Base-by-base conservation (phyloP, 2,329 filamentous ascomycete genomes). In the Gyromitra esculenta region DNA sequence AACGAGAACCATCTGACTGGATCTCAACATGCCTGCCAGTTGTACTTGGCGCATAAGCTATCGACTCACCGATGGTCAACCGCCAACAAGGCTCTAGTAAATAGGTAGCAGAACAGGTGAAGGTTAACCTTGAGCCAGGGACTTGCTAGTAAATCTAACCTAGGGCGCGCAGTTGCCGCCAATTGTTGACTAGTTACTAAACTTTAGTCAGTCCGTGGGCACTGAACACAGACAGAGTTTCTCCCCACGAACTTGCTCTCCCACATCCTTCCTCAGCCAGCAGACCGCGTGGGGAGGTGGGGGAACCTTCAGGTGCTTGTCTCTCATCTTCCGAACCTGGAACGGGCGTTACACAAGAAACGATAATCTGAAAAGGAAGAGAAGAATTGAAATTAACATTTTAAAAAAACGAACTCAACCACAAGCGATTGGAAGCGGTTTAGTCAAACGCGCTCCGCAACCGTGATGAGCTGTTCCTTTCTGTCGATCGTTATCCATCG, bases 391-490 rank as follows among this genome's bases (percentile, higher is more conserved):
- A 77, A 65, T 65, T 60, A 77, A 57, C 57, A 54, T 50, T 69
- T 39, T 52, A 43, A 75, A 75, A 72, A 70, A 75, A 54, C 41
- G 45, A 70, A 69, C 50, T 59, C 57, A 68, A 65, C 66, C 45
- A 64, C 13, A 18, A 65, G 57, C 57, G 59, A 75, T 75, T 75
- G 59, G 72, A 75, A 65, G 50, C 39, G 41, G 65, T 75, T 65
- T 75, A 64, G 72, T 52, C 71, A 45, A 45, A 54, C 57, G 64
- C 31, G 45, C 71, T 74, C 71, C 56, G 21, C 64, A 73, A 69
- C 70, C 70, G 75, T 77, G 75, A 77, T 77, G 75, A 77, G 75
- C 75, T 77, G 75, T 77, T 74, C 75, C 74, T 68, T 64, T 74
- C 72, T 65, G 66, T 66, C 59, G 66, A 75, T 75, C 73, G 48